phyloP scores from a whole-genome alignment of 2,329 filamentous ascomycete species.

The Catunica adiposa region DNA sequence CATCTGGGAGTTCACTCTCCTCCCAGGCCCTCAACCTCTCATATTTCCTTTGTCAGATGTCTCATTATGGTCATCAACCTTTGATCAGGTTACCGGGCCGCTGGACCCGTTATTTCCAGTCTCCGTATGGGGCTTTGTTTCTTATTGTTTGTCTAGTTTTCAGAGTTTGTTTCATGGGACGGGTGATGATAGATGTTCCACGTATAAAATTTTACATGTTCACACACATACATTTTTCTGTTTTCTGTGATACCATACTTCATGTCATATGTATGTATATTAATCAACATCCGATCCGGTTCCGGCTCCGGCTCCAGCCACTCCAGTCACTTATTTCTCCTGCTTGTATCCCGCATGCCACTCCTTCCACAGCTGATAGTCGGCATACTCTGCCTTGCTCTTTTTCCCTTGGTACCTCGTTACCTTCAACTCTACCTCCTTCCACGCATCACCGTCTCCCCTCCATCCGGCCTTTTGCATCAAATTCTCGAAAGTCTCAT shows the following conservation, averaged over 20 bases:
- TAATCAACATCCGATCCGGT: too few species aligned
- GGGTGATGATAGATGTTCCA: slow-evolving; percentile 13
- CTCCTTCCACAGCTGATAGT: slow-evolving; percentile 65
- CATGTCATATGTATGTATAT: not conserved
- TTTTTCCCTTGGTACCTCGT: slow-evolving; percentile 79
- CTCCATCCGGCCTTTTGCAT: slow-evolving; percentile 93
- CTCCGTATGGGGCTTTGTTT: too few species aligned
- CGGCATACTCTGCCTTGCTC: slow-evolving; percentile 49
- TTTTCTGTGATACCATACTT: not conserved
- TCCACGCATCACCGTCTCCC: slow-evolving; percentile 65
- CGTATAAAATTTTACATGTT: slow-evolving; percentile 2
- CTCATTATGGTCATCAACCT: too few species aligned
- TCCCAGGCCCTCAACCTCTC: not conserved
- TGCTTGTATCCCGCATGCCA: slow-evolving; percentile 38
- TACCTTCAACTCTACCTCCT: slow-evolving; percentile 59
- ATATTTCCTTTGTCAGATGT: not conserved
- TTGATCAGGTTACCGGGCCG: too few species aligned
- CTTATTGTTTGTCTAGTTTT: slow-evolving; percentile 1
- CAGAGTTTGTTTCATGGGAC: not conserved
- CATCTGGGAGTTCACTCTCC: not conserved
- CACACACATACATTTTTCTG: not conserved
- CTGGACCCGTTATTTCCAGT: not conserved
- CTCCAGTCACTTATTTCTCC: not conserved
- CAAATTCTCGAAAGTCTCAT: slow-evolving; percentile 75
- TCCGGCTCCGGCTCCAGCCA: too few species aligned